Conservation (phyloP, 2,329 filamentous ascomycete genomes). For the Mycosphaerella arachidis region DNA sequence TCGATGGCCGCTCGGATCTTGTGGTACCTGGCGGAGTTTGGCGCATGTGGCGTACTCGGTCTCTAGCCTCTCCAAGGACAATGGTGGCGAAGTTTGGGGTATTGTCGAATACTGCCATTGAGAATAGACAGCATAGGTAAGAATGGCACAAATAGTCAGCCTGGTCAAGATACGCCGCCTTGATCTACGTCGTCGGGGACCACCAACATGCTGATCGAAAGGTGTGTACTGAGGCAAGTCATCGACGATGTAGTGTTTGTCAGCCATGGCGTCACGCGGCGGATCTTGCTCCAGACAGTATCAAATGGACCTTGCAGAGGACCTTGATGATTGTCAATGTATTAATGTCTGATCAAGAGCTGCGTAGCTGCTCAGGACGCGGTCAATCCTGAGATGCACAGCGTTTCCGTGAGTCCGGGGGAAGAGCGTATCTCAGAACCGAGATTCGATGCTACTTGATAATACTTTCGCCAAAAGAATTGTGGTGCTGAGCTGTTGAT, state of each 20-base stretch:
- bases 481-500: too few relatives aligned
- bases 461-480: too few relatives aligned
- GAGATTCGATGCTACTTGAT: too few relatives aligned
- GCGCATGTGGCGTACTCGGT: constrained; percentile 54
- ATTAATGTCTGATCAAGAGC: not conserved
- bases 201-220: not conserved
- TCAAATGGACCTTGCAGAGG: not conserved
- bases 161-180: not conserved
- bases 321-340: not conserved
- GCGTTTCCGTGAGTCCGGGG: too few relatives aligned
- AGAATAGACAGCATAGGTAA: constrained; percentile 2
- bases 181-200: not conserved
- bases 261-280: not conserved
- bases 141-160: not conserved
- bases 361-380: too few relatives aligned
- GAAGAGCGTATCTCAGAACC: too few relatives aligned
- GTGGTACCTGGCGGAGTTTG: constrained; percentile 51
- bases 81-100: constrained; percentile 46
- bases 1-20: constrained; percentile 53
- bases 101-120: not conserved
- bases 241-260: constrained; percentile 1
- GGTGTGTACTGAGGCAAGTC: not conserved
- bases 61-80: constrained; percentile 53
- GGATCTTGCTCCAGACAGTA: not conserved
- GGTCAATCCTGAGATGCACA: too few relatives aligned